Evolutionary conservation across 371 early-diverging fungal genomes (phyloP).

Genomic region (Rhizopus sp.): DNA sequence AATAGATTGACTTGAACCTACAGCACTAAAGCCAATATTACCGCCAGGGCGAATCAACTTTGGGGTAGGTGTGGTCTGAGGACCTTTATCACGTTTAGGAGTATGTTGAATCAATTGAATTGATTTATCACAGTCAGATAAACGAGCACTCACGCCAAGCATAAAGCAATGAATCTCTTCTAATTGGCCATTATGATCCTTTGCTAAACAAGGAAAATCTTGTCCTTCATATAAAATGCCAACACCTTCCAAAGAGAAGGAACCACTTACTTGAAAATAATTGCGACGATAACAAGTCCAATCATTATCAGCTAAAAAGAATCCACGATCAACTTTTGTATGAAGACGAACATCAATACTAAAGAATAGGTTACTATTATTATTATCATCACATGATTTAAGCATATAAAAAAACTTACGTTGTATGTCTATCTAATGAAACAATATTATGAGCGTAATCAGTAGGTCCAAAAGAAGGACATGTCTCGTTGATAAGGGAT

Average conservation of each 20-base stretch:
- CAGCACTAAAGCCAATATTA: conserved; percentile 45
- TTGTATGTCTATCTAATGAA: conserved; percentile 27
- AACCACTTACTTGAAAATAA: conserved; percentile 84
- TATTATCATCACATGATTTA: no score
- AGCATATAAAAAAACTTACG: conserved; percentile 22
- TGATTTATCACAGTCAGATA: conserved; percentile 56
- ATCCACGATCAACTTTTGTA: conserved; percentile 76
- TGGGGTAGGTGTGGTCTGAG: conserved; percentile 72
- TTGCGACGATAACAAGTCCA: conserved; percentile 95
- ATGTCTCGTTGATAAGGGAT: conserved; percentile 18
- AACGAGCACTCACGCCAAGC: conserved; percentile 66
- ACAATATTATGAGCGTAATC: conserved; percentile 26
- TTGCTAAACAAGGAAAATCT: conserved; percentile 60
- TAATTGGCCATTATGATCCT: conserved; percentile 27
- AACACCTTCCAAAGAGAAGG: conserved; percentile 61
- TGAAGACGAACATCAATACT: conserved; percentile 53
- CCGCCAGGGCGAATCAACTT: conserved; percentile 62
- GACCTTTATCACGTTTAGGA: no score
- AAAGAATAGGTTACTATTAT: no score
- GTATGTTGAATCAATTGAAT: conserved; percentile 88
- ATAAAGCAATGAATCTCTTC: conserved; percentile 55
- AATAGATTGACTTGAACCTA: conserved; percentile 43
- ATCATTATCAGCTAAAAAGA: conserved; percentile 74
- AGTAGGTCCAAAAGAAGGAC: conserved; percentile 31
- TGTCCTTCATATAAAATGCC: conserved; percentile 45